These are phyloP conservation scores for Amniculicola lignicola DNA, from an alignment of 495 filamentous ascomycete genomes.

Conservation along the genomic window DNA sequence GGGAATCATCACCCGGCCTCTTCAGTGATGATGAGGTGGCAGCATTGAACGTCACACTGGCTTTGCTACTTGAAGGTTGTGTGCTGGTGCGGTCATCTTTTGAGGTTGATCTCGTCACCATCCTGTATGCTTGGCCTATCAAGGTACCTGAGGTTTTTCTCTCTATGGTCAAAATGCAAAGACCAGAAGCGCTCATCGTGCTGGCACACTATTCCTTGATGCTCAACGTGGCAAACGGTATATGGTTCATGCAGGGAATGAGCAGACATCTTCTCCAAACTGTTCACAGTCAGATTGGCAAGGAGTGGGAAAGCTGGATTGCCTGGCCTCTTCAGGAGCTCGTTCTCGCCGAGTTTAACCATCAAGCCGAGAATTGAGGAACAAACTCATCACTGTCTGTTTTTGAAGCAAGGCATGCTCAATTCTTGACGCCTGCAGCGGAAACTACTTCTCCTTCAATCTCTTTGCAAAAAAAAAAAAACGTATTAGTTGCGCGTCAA, in stretches of 20 bases:
- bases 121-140: neutral
- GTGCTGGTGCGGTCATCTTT: neutral
- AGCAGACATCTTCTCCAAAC: neutral
- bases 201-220: neutral
- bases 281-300: neutral
- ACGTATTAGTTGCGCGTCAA: no score
- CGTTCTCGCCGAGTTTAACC: neutral
- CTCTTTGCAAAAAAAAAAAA: no score
- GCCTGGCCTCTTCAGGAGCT: neutral
- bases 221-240: neutral
- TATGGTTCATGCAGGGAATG: neutral
- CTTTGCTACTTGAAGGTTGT: neutral
- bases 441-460: no score
- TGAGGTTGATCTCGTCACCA: neutral
- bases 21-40: neutral
- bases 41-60: neutral
- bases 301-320: conserved; percentile 1
- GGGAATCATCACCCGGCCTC: neutral
- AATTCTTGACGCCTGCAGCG: no score
- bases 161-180: neutral
- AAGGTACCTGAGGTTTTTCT: neutral
- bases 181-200: neutral
- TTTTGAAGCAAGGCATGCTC: no score
- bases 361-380: neutral
- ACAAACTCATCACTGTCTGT: no score